These are phyloP conservation scores for Acephala macrosclerotiorum DNA, from an alignment of 2,329 filamentous ascomycete genomes.

Conservation along the genomic window DNA sequence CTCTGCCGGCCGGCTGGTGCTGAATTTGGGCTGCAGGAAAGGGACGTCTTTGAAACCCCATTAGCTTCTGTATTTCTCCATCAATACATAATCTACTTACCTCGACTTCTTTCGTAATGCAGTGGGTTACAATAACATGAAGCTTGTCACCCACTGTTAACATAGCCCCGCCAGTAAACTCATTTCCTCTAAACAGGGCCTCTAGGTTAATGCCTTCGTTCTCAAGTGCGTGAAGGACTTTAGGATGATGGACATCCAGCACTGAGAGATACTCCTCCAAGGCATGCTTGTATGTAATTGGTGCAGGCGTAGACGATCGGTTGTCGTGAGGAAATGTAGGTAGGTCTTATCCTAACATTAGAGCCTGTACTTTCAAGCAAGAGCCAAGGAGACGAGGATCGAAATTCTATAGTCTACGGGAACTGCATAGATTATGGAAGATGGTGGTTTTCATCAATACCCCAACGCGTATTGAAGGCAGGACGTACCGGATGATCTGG, in stretches of 20 bases:
- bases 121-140: neutral
- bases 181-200: neutral
- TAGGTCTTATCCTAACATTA: neutral
- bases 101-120: conserved; percentile 3
- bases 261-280: conserved; percentile 6
- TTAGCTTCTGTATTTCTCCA: neutral
- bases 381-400: no score
- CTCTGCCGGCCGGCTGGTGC: neutral
- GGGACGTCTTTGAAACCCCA: neutral
- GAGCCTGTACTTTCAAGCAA: no score
- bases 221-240: neutral
- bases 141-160: conserved; percentile 1
- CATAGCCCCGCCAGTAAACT: neutral
- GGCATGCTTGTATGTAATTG: neutral
- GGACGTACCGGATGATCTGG: no score
- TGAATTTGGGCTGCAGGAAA: neutral
- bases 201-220: neutral
- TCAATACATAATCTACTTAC: neutral
- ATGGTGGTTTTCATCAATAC: no score
- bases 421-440: no score
- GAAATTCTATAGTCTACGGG: no score
- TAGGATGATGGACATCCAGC: neutral
- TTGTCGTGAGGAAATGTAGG: neutral
- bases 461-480: no score
- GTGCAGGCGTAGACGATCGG: neutral